Base-by-base conservation (phyloP, 495 filamentous ascomycete species). In the Bacidia rubella region DNA sequence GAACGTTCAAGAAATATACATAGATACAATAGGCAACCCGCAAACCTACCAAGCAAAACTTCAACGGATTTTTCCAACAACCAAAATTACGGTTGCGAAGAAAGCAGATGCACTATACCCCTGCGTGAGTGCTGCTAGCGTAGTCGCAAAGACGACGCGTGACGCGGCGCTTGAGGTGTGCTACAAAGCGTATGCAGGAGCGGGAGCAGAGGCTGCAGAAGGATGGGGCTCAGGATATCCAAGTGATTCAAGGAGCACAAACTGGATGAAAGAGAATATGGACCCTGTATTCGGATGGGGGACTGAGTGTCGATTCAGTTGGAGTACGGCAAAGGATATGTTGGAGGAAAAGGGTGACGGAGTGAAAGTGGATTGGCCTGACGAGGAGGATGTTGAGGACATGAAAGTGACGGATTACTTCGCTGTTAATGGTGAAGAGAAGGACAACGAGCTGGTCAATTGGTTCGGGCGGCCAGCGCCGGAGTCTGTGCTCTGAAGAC, bases 201-300 rank as follows among this genome's bases (percentile, higher is more conserved):
- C 52, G 45, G 19, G 54, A 4, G 49, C 54, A 4, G 56, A 48
- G n/a, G 59, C 54, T 21, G 57, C 60, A 12, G 65, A 70, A 47
- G 77, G 70, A 12, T 93, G 93, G 86, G 92, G 92, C 0, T 88
- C 83, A 12, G 92, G 92, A 2, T 98, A 98, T 65, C 92, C 92
- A 2, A 89, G 85, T 0, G 93, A 97, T 69, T 80, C 77, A 27
- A 78, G 83, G 55, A 90, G 86, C 60, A 78, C 83, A 17, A 64
- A 64, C 11, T 98, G 93, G 92, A 57, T 98, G 52, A 84, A 79
- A 67, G 68, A 65, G 35, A 87, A 86, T 57, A 95, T 95, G 83
- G 82, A 98, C 55, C 85, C 85, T 12, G 72, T 96, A 0, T 98
- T 97, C 70, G 92, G 92, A 12, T 98, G 93, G 93, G 87, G 88